Evolutionary conservation across 495 filamentous ascomycete species (phyloP), one percentile per base, ranked within the genome.

Genomic region (Sphaerosporella brunnea): DNA sequence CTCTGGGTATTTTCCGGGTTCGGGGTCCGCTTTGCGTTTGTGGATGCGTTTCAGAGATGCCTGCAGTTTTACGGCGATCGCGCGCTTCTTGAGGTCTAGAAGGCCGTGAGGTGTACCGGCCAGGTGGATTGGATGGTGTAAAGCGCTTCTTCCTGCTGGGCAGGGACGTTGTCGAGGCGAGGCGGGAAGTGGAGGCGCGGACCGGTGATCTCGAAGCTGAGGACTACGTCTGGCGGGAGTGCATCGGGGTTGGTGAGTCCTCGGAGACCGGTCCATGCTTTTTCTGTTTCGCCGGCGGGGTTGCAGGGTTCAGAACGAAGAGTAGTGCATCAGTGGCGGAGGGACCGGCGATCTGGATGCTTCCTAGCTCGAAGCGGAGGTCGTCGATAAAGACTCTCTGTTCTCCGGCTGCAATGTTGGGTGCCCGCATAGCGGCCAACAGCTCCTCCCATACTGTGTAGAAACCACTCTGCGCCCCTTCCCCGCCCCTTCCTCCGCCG

Each of bases 291-390:
- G 11, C 58, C 64, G 20, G 71, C 63, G 30, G 62, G 52, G 23
- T 43, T 34, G 2, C 32, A 48, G 86, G 79, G 40, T 73, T 69
- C 42, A 97, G 69, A 15, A 80, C 67, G 4, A 78, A 73, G 19
- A 86, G 66, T 2, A 97, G 65, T 2, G 84, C 71, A 62, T 95
- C 85, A 2, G 81, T 86, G 4, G 84, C 81, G 1, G 72, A 81
- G 1, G 90, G 85, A 0, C 90, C 90, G 0, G 73, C 79, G 45
- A 95, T 66, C 51, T 93, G 82, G 42, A 96, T 88, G 59, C 85
- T 94, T 36, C 90, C 90, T 61, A 97, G 80, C 54, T 96, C 87
- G 56, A 84, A 96, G 2, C 90, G 75, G 11, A 97, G 62, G 58
- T 97, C 90, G 59, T 94, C 84, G n/a, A 93, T 59, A 47, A 75